Base-by-base conservation (phyloP, 148 eudicot genomes). In the Simmondsia chinensis region DNA sequence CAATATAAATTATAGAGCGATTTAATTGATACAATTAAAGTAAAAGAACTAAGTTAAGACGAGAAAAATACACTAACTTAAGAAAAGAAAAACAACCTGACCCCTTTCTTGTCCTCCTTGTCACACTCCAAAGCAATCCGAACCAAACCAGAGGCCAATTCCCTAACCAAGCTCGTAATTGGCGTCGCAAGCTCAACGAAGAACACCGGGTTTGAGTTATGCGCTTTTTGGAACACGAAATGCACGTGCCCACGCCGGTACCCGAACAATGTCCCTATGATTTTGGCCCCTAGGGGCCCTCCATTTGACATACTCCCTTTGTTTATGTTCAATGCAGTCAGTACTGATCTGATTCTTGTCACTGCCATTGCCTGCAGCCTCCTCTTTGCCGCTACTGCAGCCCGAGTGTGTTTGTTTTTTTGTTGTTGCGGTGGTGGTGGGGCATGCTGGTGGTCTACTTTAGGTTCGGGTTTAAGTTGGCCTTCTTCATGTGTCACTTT, bases 121-220 rank as follows among this genome's bases (percentile, higher is more conserved):
- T 72, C 79, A 32, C 86, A 78, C 23, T 82, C 94, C 2, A 82
- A 54, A 0, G 86, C 82, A 11, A 82, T 78, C 7, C 94, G 28
- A 0, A 82, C 85, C 18, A 78, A 44, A 11, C 94, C 94, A 0
- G 82, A 75, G 0, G 86, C 80, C 86, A 82, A 75, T 48, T 82
- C 94, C 8, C 39, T 64, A 0, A 82, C 94, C 6, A 82, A 39
- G 1, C 48, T 51, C 1, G 75, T 74, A 0, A 75, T 82, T 0
- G 82, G 82, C 0, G 94, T 82, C 0, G 82, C 82, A 0, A 82
- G 64, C 44, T 82, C 80, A 22, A 82, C 52, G 59, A 82, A 50
- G 41, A 82, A 82, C 0, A 65, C 79, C 0, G 94, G 94, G 4
- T 49, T 29, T 4, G 82, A 37, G 33, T 57, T 62, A 12, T 76